A percentile compares a stretch with the other conserved stretches of the same genome.
Conservation (phyloP, 257 asterid genomes). For the Penstemon eatonii region DNA sequence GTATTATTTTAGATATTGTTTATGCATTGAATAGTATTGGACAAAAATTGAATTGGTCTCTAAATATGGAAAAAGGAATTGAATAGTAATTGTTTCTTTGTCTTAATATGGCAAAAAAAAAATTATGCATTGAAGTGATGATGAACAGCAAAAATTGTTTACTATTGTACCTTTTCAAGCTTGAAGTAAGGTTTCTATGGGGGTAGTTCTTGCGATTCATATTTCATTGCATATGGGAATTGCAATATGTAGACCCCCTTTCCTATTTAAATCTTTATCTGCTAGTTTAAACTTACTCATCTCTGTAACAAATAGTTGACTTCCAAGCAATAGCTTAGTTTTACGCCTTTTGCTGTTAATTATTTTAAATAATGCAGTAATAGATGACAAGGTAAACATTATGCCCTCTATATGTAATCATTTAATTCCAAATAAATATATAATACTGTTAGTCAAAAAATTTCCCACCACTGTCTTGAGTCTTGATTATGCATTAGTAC, state of each 20-base stretch:
- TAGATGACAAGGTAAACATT: not conserved
- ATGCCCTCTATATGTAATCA: not conserved
- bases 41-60: too few relatives aligned
- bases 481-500: not conserved
- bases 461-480: not conserved
- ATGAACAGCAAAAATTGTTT: too few relatives aligned
- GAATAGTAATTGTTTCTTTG: too few relatives aligned
- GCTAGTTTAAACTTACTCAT: not conserved
- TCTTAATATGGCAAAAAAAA: too few relatives aligned
- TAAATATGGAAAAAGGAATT: too few relatives aligned
- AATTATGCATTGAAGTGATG: too few relatives aligned
- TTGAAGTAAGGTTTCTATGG: too few relatives aligned
- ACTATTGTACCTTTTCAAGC: too few relatives aligned
- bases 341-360: not conserved
- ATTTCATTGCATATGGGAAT: not conserved
- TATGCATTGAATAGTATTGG: too few relatives aligned
- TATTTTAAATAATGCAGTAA: not conserved
- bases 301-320: not conserved
- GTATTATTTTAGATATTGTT: too few relatives aligned
- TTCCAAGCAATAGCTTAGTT: not conserved
- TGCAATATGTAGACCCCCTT: not conserved
- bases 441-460: not conserved
- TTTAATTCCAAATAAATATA: not conserved
- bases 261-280: not conserved
- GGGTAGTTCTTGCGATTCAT: not conserved